Conservation (phyloP, 2,329 filamentous ascomycete genomes). For the Ophiosphaerella herpotricha region DNA sequence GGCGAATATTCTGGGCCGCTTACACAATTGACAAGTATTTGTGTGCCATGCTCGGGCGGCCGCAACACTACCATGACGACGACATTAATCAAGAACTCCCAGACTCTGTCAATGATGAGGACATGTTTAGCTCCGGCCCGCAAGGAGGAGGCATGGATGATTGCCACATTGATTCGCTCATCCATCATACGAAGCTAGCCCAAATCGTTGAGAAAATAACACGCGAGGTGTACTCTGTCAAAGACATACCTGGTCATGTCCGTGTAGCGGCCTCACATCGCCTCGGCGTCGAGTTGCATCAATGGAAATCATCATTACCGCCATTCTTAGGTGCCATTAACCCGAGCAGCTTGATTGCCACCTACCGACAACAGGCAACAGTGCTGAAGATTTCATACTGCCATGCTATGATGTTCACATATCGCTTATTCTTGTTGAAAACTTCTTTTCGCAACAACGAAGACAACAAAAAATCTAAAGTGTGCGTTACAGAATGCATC, state of each 20-base stretch:
- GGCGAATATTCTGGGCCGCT: conserved; percentile 65
- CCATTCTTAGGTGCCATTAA: conserved; percentile 51
- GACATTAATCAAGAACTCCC: conserved; percentile 67
- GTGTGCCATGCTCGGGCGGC: conserved; percentile 63
- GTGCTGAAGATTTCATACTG: conserved; percentile 39
- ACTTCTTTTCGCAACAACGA: conserved; percentile 19
- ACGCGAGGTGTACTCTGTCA: conserved; percentile 40
- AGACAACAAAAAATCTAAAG: conserved; percentile 28
- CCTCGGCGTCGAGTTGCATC: conserved; percentile 45
- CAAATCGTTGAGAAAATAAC: conserved; percentile 38
- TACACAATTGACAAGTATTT: conserved; percentile 67
- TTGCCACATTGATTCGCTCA: conserved; percentile 56
- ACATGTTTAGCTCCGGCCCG: conserved; percentile 55
- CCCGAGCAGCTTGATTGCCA: conserved; percentile 53
- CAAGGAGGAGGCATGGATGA: conserved; percentile 40
- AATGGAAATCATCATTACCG: conserved; percentile 45
- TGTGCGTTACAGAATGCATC: conserved; percentile 51
- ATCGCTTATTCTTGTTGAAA: conserved; percentile 39
- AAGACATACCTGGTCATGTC: conserved; percentile 38
- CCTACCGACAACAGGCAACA: conserved; percentile 45
- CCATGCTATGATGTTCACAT: conserved; percentile 42
- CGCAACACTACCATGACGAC: conserved; percentile 63
- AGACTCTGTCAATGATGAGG: conserved; percentile 60
- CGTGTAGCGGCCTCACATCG: conserved; percentile 47
- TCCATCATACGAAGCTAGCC: conserved; percentile 52